Evolutionary conservation across 352 stramenopile genomes (phyloP), one percentile per base, ranked within the genome.

Genomic region (Globisporangium cystogenes): DNA sequence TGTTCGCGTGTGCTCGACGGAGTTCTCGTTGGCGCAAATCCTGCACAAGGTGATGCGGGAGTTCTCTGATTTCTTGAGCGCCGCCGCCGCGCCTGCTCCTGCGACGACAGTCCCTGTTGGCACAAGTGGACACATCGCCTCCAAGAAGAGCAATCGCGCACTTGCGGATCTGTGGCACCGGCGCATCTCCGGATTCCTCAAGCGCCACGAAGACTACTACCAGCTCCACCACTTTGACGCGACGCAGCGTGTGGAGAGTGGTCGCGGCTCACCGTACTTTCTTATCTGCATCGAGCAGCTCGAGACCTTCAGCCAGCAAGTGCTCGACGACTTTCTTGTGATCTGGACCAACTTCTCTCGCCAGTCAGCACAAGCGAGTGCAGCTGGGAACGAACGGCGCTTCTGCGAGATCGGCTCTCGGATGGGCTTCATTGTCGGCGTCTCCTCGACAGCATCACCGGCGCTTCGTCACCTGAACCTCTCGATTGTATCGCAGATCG

Each of bases 281-380:
- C 35, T 93, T 33, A 53, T 93, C 1, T 90, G 81, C 53, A 76
- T 93, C n/a, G 83, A 90, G 40, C 72, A 91, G 53, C 64, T 90
- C 12, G 83, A 93, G 59, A 52, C 53, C 0, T 81, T 93, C 11
- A 68, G 74, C 8, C 67, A 78, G 26, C 60, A 71, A 20, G 70
- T 83, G 0, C 65, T 90, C 14, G 62, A 72, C 21, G 81, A 93
- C 35, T 89, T 93, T 45, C 53, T 93, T 18, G 74, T 81, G 40
- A 70, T 90, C 36, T 91, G 78, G 78, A 75, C 68, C 10, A 69
- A 89, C 53, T 84, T 76, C 29, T 43, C 54, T 1, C 65, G 57
- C 20, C 57, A 56, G 4, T 40, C 41, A 20, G 47, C 36, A 10
- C 40, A 31, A 23, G 29, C 46, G 21, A 21, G 15, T 4, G 20